These are phyloP conservation scores for Cichorium intybus DNA, from an alignment of 140 eudicot genomes.

Conservation along the genomic window DNA sequence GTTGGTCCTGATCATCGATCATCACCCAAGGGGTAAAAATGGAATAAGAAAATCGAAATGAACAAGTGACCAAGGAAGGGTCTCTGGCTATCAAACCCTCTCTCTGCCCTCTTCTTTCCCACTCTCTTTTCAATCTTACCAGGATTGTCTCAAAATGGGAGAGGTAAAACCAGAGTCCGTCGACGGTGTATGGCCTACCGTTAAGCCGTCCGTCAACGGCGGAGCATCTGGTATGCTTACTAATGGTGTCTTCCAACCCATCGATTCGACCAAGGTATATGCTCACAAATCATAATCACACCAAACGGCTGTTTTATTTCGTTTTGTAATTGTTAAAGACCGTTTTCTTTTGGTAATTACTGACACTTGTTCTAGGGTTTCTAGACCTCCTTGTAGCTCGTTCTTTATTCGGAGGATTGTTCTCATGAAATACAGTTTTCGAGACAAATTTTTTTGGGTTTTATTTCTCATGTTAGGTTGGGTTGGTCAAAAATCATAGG, in stretches of 20 bases:
- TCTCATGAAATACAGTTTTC: neutral
- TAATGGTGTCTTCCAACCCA: constrained; percentile 74
- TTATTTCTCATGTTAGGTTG: constrained; percentile 16
- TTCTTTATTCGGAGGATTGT: neutral
- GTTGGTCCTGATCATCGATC: neutral
- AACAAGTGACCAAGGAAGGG: neutral
- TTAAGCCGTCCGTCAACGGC: constrained; percentile 85
- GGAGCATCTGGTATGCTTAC: constrained; percentile 90
- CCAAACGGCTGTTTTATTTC: neutral
- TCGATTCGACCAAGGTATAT: constrained; percentile 85
- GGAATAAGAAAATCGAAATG: neutral
- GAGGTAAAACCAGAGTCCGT: constrained; percentile 51
- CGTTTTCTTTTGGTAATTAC: neutral
- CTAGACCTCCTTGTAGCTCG: constrained; percentile 13
- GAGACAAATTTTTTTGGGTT: neutral
- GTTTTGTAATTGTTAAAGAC: neutral
- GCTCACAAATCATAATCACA: neutral
- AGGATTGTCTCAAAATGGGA: constrained; percentile 37
- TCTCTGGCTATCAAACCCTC: neutral
- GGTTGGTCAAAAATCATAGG: no score
- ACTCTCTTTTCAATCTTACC: constrained; percentile 10
- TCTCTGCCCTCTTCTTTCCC: constrained; percentile 12
- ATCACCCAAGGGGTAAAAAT: neutral
- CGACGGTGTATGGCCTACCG: constrained; percentile 67
- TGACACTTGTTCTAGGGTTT: neutral